These are phyloP conservation scores for Smithsoniella earleae DNA, from an alignment of 163 green algal species.

Conservation along the genomic window DNA sequence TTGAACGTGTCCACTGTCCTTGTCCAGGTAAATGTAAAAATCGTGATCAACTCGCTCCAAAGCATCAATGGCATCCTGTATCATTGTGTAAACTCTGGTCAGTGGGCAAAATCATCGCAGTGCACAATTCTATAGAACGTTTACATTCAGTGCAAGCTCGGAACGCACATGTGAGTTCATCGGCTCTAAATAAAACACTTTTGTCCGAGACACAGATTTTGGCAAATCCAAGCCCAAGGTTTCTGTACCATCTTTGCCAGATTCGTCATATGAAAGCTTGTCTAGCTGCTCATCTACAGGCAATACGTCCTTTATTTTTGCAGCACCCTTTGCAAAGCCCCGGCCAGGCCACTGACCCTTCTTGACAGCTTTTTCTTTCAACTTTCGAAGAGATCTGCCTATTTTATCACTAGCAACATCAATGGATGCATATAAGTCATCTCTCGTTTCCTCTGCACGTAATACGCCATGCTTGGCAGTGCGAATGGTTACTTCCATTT, in stretches of 20 bases:
- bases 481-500: constrained; percentile 19
- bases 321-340: constrained; percentile 19
- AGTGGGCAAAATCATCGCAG: background rate
- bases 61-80: constrained; percentile 27
- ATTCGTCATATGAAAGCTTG: background rate
- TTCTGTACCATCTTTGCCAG: background rate
- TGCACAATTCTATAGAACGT: background rate
- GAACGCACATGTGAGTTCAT: constrained; percentile 1
- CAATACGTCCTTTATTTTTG: background rate
- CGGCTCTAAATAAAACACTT: constrained; percentile 21
- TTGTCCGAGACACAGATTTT: background rate
- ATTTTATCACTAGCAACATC: constrained; percentile 28
- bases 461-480: constrained; percentile 23
- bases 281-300: background rate
- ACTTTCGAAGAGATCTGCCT: constrained; percentile 6
- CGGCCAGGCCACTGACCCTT: constrained; percentile 20
- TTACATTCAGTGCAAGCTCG: background rate
- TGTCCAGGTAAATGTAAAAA: constrained; percentile 25
- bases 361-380: constrained; percentile 26
- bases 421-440: constrained; percentile 30
- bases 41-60: constrained; percentile 25
- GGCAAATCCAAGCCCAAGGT: background rate
- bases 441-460: constrained; percentile 16
- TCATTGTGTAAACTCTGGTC: too few species aligned
- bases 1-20: constrained; percentile 19